Percentiles rank a stretch among this genome's conserved stretches.
phyloP scores from a whole-genome alignment of 164 flowering plant genomes.

The Amborella trichopoda region DNA sequence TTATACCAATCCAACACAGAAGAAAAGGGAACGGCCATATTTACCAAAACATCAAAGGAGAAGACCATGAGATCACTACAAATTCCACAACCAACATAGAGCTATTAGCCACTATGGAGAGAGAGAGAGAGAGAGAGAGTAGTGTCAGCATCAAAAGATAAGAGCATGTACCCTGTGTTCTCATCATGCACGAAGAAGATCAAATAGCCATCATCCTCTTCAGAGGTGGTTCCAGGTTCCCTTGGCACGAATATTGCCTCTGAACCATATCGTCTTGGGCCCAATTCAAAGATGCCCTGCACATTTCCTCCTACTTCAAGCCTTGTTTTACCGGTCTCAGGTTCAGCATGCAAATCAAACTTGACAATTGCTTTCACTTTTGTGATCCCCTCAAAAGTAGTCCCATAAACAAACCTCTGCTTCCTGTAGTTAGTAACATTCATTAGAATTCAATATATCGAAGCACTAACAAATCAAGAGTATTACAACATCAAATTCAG shows the following conservation, averaged over 20 bases:
- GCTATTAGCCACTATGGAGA: not conserved
- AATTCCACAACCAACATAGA: not conserved
- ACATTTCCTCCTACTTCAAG: conserved; percentile 90
- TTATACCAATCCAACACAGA: no score
- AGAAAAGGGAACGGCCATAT: not conserved
- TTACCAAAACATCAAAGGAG: not conserved
- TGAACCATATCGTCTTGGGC: conserved; percentile 81
- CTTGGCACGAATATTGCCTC: conserved; percentile 91
- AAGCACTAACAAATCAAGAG: no score
- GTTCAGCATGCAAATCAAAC: conserved; percentile 81
- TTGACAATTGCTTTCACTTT: conserved; percentile 75
- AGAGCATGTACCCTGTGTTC: conserved; percentile 59
- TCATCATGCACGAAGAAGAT: conserved; percentile 86
- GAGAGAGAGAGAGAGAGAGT: conserved; percentile 5
- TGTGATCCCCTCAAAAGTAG: conserved; percentile 61
- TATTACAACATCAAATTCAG: no score
- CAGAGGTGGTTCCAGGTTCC: conserved; percentile 49
- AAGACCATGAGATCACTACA: no score
- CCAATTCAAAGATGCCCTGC: conserved; percentile 69
- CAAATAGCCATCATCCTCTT: conserved; percentile 97
- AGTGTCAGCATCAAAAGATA: no score
- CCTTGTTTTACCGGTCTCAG: conserved; percentile 51
- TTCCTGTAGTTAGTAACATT: conserved; percentile 66
- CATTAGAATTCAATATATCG: no score
- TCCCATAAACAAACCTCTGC: conserved; percentile 78